Evolutionary conservation across 2,329 filamentous ascomycete genomes (phyloP), one percentile per base, ranked within the genome.

Genomic region (Graphilbum sp.): DNA sequence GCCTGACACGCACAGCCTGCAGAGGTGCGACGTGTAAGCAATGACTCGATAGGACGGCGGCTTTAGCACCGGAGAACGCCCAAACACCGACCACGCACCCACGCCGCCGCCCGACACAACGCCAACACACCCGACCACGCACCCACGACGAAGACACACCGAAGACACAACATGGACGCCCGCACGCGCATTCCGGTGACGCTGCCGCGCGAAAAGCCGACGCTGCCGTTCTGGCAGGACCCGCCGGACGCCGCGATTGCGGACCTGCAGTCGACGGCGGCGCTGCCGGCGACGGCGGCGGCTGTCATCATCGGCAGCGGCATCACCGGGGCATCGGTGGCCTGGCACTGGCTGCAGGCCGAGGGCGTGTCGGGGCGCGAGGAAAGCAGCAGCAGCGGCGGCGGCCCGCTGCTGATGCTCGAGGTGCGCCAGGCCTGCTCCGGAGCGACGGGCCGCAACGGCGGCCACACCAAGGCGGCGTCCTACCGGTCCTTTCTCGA

Each of bases 391-490:
- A 15, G n/a, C 8, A 5, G 13, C 27, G 15, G 32, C 19, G 23
- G 3, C 3, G 12, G 2, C 13, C 58, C 62, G 35, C 58, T 79
- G 4, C 62, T 79, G 3, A 67, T 79, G 62, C 56, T 80, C 6
- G 75, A 81, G 52, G 75, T 75, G 11, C 59, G 75, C 42, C 69
- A 77, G 50, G 69, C 72, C 7, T 77, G 72, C 46, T 79, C 72
- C 53, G 75, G 75, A 36, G 75, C 75, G 2, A 79, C 75, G 0
- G 75, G 75, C 13, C 60, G 75, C 46, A 69, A 69, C 43, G 64
- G 64, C 31, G 59, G 59, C 13, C 60, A 63, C 48, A 62, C 59
- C 10, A 63, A 62, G 46, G 57, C 58, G 12, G 58, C 57, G 0
- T 60, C 57, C 9, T 62, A 62, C 49, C 64, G 66, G 19, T 62